Percentiles rank a stretch among this genome's conserved stretches.
Conservation (phyloP, 306 rosid genomes). For the Prunus salicina region DNA sequence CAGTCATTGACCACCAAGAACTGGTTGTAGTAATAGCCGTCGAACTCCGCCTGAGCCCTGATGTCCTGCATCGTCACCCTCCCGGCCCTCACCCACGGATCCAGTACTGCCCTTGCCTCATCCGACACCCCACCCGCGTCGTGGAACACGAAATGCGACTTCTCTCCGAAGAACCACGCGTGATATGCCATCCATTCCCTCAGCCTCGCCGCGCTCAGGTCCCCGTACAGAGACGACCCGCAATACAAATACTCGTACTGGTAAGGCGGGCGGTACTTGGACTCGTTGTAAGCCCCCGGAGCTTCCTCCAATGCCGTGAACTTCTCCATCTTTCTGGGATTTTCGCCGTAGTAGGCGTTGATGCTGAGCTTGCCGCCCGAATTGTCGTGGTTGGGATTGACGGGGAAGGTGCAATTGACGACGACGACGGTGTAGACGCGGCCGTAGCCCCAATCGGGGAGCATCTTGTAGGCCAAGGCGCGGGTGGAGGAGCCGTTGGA, state of each 20-base stretch:
- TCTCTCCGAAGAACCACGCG: constrained; percentile 38
- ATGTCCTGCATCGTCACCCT: constrained; percentile 36
- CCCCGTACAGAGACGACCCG: constrained; percentile 38
- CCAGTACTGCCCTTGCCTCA: constrained; percentile 35
- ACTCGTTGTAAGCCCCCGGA: constrained; percentile 27
- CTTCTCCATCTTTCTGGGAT: constrained; percentile 32
- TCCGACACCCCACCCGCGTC: constrained; percentile 40
- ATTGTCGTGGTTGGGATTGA: constrained; percentile 31
- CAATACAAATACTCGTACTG: constrained; percentile 37
- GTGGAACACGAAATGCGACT: constrained; percentile 42
- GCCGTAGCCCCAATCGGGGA: constrained; percentile 48
- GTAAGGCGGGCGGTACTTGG: constrained; percentile 31
- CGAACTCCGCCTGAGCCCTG: constrained; percentile 34
- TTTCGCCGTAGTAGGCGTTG: constrained; percentile 30
- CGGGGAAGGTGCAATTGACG: constrained; percentile 39
- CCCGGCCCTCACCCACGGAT: constrained; percentile 39
- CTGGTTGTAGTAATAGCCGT: constrained; percentile 43
- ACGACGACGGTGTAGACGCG: constrained; percentile 43
- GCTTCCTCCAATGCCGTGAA: constrained; percentile 34
- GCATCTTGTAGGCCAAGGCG: constrained; percentile 32
- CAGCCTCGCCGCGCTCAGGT: constrained; percentile 32
- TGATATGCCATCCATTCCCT: constrained; percentile 48
- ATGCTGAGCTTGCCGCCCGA: constrained; percentile 34
- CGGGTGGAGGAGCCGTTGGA: constrained; percentile 30
- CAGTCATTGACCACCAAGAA: constrained; percentile 45